phyloP scores from a whole-genome alignment of 495 filamentous ascomycete species.

The Articulospora tetracladia region DNA sequence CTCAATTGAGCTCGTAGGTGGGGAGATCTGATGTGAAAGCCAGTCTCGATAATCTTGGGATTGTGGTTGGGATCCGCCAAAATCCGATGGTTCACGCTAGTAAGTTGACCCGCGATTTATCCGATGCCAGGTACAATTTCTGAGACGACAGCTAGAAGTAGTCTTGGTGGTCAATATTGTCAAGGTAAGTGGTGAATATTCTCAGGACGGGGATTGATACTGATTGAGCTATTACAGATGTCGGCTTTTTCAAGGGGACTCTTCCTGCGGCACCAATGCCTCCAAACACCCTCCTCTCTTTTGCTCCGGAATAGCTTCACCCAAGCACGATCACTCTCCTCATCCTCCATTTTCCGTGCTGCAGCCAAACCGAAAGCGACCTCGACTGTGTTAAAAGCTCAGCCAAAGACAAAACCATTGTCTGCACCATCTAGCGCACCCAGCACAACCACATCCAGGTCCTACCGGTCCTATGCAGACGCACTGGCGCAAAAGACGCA shows the following conservation, averaged over 20 bases:
- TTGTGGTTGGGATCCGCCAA: constrained; percentile 24
- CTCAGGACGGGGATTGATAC: not conserved
- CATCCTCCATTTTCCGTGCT: constrained; percentile 7
- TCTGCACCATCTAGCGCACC: not conserved
- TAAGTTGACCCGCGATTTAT: constrained; percentile 5
- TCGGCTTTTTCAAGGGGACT: constrained; percentile 25
- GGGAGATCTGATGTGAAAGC: constrained; percentile 6
- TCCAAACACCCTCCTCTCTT: not conserved
- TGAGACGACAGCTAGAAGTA: constrained; percentile 4
- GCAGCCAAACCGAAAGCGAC: constrained; percentile 4
- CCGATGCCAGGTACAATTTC: constrained; percentile 15
- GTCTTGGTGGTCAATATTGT: not conserved
- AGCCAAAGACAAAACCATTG: not conserved
- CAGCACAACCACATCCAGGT: not conserved
- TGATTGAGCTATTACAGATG: constrained; percentile 21
- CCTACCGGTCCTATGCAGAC: constrained; percentile 34
- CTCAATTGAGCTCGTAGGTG: constrained; percentile 32
- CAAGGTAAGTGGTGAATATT: constrained; percentile 16
- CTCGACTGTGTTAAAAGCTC: not conserved
- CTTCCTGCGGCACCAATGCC: constrained; percentile 12
- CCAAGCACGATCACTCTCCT: constrained; percentile 15
- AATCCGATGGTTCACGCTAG: constrained; percentile 16
- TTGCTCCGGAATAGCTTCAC: constrained; percentile 6
- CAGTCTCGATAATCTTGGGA: constrained; percentile 1
- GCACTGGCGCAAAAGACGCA: constrained; percentile 37